Evolutionary conservation across 2,329 filamentous ascomycete species (phyloP).

Genomic region (Neonectria neomacrospora): DNA sequence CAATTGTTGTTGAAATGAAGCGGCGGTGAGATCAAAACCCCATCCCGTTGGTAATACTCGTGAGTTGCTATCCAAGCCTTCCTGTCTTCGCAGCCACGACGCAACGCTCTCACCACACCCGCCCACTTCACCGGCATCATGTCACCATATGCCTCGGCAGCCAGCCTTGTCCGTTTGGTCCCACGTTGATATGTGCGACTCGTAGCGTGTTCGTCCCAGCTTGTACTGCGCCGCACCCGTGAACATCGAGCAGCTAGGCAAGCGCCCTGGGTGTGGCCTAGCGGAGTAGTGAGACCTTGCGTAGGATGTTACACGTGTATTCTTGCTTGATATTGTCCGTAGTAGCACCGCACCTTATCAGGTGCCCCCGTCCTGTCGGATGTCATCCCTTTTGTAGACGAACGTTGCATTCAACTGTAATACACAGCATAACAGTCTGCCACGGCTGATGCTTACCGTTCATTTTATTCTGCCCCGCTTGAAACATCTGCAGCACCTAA

Average conservation of each 20-base stretch:
- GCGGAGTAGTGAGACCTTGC: slow-evolving; percentile 5
- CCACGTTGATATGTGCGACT: not conserved
- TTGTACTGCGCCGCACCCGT: not conserved
- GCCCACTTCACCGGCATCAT: not conserved
- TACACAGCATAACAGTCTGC: not conserved
- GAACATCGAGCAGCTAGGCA: not conserved
- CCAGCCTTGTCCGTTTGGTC: slow-evolving; percentile 7
- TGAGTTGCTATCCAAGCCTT: not conserved
- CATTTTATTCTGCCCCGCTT: not conserved
- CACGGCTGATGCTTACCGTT: not conserved
- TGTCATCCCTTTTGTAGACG: not conserved
- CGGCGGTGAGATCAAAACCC: not conserved
- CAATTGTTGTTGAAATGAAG: not conserved
- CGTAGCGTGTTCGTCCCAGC: not conserved
- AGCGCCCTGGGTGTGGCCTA: slow-evolving; percentile 1
- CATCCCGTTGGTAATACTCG: not conserved
- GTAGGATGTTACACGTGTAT: not conserved
- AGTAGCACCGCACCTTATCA: not conserved
- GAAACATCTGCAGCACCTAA: not conserved
- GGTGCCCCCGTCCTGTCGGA: not conserved
- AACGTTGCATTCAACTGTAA: not conserved
- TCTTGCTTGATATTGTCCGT: not conserved
- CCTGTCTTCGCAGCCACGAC: not conserved
- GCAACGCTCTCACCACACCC: not conserved
- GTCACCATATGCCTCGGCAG: slow-evolving; percentile 1